phyloP scores from a whole-genome alignment of 1,139 yeast genomes.

The Waltiozyma sp. region DNA sequence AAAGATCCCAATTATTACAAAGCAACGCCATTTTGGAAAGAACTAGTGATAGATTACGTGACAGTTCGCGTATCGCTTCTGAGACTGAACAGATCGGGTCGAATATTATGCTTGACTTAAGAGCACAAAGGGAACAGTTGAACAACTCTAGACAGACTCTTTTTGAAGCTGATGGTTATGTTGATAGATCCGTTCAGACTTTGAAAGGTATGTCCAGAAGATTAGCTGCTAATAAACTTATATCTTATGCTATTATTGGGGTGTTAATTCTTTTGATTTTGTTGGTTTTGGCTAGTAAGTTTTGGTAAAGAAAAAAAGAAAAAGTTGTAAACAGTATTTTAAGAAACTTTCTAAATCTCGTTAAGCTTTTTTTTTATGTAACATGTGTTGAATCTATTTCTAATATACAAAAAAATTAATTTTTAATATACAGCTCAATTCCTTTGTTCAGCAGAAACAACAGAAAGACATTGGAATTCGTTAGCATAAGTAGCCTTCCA shows the following conservation, averaged over 20 bases:
- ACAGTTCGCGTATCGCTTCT: conserved; percentile 80
- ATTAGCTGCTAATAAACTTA: conserved; percentile 87
- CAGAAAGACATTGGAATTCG: conserved; percentile 88
- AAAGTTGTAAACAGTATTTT: too few relatives aligned
- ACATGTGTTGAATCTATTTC: too few relatives aligned
- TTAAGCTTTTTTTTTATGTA: too few relatives aligned
- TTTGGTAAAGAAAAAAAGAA: conserved; percentile 47
- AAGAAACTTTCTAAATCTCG: too few relatives aligned
- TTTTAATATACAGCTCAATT: too few relatives aligned
- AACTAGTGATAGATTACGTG: conserved; percentile 72
- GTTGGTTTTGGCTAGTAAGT: conserved; percentile 79
- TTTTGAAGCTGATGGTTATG: conserved; percentile 84
- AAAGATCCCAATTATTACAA: conserved; percentile 69
- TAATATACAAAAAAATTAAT: too few relatives aligned
- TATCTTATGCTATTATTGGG: conserved; percentile 91
- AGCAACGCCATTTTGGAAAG: conserved; percentile 78
- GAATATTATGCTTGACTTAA: conserved; percentile 73
- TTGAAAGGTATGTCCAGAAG: conserved; percentile 87
- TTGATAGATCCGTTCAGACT: conserved; percentile 81
- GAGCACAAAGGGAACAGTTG: conserved; percentile 91
- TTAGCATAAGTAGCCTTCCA: conserved; percentile 86
- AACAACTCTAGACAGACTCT: conserved; percentile 74
- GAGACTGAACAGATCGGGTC: conserved; percentile 93
- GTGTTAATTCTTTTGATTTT: conserved; percentile 75
- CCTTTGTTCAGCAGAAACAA: conserved; percentile 54